phyloP scores from a whole-genome alignment of 2,329 filamentous ascomycete species.

The Allantophomopsis cytisporea region DNA sequence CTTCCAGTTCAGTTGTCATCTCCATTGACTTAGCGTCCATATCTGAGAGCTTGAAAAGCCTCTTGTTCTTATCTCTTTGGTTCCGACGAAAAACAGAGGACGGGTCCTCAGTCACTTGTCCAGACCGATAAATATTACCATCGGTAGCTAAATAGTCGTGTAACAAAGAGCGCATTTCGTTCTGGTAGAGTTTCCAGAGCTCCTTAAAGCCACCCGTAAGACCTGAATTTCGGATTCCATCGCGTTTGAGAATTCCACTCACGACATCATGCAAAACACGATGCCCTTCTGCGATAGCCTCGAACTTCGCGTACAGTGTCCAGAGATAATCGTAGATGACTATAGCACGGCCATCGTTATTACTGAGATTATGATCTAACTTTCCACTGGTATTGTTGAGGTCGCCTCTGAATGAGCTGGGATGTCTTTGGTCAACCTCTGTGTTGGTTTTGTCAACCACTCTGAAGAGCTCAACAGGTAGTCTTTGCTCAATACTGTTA shows the following conservation, averaged over 20 bases:
- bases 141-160: slow-evolving; percentile 96
- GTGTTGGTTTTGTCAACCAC: slow-evolving; percentile 92
- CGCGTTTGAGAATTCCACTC: slow-evolving; percentile 70
- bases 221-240: slow-evolving; percentile 51
- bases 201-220: slow-evolving; percentile 87
- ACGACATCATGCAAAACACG: slow-evolving; percentile 88
- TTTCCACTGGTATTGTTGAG: slow-evolving; percentile 36
- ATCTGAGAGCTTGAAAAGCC: slow-evolving; percentile 78
- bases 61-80: slow-evolving; percentile 30
- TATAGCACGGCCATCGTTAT: slow-evolving; percentile 66
- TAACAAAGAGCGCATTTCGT: slow-evolving; percentile 85
- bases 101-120: slow-evolving; percentile 26
- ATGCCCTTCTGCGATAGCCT: slow-evolving; percentile 92
- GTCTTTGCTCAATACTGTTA: slow-evolving; percentile 79
- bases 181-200: slow-evolving; percentile 95
- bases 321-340: slow-evolving; percentile 86
- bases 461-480: slow-evolving; percentile 86
- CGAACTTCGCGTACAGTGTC: slow-evolving; percentile 91
- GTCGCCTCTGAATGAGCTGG: slow-evolving; percentile 55
- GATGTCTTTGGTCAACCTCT: slow-evolving; percentile 85
- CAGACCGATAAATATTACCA: slow-evolving; percentile 57
- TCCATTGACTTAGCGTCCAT: slow-evolving; percentile 68
- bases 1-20: slow-evolving; percentile 74
- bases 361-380: slow-evolving; percentile 50
- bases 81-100: slow-evolving; percentile 33